phyloP scores from a whole-genome alignment of 192 early-diverging fungal genomes.

The Dimargaris xerosporica region DNA sequence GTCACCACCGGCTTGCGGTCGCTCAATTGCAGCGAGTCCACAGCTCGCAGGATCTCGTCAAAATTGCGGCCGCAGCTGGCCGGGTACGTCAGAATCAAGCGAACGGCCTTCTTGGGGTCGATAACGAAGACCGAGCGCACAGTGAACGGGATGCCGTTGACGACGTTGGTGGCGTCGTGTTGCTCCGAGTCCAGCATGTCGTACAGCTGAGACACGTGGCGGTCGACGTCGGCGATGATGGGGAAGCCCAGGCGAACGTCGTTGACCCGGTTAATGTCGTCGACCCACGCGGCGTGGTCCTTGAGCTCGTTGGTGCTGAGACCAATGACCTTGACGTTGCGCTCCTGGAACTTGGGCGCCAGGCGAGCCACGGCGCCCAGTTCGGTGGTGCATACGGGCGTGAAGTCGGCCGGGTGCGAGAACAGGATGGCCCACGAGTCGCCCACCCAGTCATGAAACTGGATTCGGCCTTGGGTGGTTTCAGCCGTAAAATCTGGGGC shows the following conservation, averaged over 20 bases:
- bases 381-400: slow-evolving; percentile 92
- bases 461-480: slow-evolving; percentile 79
- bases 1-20: slow-evolving; percentile 84
- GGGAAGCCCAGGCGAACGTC: slow-evolving; percentile 66
- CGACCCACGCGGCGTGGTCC: slow-evolving; percentile 76
- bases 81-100: slow-evolving; percentile 83
- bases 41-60: slow-evolving; percentile 84
- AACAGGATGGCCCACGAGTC: slow-evolving; percentile 90
- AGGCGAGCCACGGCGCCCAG: slow-evolving; percentile 84
- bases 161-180: slow-evolving; percentile 74
- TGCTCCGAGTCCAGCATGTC: slow-evolving; percentile 91
- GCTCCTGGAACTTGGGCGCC: slow-evolving; percentile 51
- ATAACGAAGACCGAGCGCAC: slow-evolving; percentile 93
- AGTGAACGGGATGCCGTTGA: slow-evolving; percentile 81
- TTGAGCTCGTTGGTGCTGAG: slow-evolving; percentile 79
- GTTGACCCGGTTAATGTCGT: slow-evolving; percentile 87
- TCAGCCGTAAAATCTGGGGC: slow-evolving; percentile 66
- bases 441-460: slow-evolving; percentile 80
- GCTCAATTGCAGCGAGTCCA: slow-evolving; percentile 86
- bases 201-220: slow-evolving; percentile 77
- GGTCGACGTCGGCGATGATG: slow-evolving; percentile 85
- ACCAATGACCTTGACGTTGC: slow-evolving; percentile 83
- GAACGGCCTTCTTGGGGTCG: slow-evolving; percentile 81
- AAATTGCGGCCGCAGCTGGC: slow-evolving; percentile 90
- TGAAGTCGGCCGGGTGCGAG: slow-evolving; percentile 96